A percentile compares a stretch with the other conserved stretches of the same genome.
These are phyloP conservation scores for Zangia roseola DNA, from an alignment of 768 basidiomycete species.

Conservation along the genomic window DNA sequence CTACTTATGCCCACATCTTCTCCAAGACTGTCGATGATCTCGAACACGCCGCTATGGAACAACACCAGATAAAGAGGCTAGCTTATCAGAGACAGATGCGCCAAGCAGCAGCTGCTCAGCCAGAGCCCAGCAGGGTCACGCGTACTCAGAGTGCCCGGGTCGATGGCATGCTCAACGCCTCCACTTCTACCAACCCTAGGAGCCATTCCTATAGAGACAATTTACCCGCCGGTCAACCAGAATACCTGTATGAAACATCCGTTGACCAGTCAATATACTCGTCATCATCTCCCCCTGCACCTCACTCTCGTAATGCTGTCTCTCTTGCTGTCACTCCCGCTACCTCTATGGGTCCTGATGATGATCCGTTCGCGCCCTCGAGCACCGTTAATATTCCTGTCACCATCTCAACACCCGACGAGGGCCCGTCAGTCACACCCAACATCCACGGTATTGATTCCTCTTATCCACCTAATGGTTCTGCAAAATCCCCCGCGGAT, in stretches of 20 bases:
- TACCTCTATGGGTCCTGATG: slow-evolving; percentile 44
- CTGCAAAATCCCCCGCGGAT: slow-evolving; percentile 39
- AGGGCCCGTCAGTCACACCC: slow-evolving; percentile 16
- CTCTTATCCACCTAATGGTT: slow-evolving; percentile 22
- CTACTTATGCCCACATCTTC: slow-evolving; percentile 50
- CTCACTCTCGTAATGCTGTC: slow-evolving; percentile 38
- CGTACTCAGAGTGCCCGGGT: slow-evolving; percentile 58
- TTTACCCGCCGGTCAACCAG: slow-evolving; percentile 49
- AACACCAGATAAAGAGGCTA: slow-evolving; percentile 79
- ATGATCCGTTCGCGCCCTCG: slow-evolving; percentile 70
- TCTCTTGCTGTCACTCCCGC: slow-evolving; percentile 46
- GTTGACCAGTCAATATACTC: slow-evolving; percentile 52
- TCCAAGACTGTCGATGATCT: slow-evolving; percentile 72
- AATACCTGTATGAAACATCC: slow-evolving; percentile 74
- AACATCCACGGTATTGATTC: slow-evolving; percentile 20
- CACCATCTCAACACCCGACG: slow-evolving; percentile 29
- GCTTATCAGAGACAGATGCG: slow-evolving; percentile 83
- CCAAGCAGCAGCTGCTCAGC: slow-evolving; percentile 39
- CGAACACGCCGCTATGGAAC: slow-evolving; percentile 77
- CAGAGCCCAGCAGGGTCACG: slow-evolving; percentile 33
- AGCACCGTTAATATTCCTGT: slow-evolving; percentile 29
- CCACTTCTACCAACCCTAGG: slow-evolving; percentile 36
- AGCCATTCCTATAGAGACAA: slow-evolving; percentile 50
- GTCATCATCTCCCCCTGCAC: slow-evolving; percentile 32
- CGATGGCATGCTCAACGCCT: slow-evolving; percentile 39